These are phyloP conservation scores for Cercospora brassicicola DNA, from an alignment of 2,329 filamentous ascomycete species.

Conservation along the genomic window DNA sequence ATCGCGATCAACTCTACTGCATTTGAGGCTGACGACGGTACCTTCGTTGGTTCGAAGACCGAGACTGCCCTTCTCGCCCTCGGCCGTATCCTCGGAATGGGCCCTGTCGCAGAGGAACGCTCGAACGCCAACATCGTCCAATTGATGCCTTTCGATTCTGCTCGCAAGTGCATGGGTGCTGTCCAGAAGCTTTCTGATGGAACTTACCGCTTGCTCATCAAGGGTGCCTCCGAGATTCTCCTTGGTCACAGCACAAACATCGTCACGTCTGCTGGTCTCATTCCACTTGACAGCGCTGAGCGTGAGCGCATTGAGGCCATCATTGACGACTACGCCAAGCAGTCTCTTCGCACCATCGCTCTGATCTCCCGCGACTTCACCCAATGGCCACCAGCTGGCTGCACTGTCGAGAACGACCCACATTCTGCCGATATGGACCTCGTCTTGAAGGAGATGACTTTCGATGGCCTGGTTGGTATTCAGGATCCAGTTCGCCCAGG, in stretches of 20 bases:
- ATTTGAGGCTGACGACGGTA: slow-evolving; percentile 65
- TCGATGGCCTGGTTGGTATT: slow-evolving; percentile 71
- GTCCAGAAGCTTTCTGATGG: slow-evolving; percentile 56
- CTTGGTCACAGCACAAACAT: slow-evolving; percentile 52
- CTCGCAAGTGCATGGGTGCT: slow-evolving; percentile 68
- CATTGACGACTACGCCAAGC: slow-evolving; percentile 74
- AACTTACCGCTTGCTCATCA: slow-evolving; percentile 58
- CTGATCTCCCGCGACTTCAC: slow-evolving; percentile 77
- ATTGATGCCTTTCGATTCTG: slow-evolving; percentile 62
- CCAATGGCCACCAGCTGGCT: slow-evolving; percentile 71
- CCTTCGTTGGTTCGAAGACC: slow-evolving; percentile 75
- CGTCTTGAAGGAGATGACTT: slow-evolving; percentile 70
- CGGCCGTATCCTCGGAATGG: slow-evolving; percentile 65
- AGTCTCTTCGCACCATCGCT: slow-evolving; percentile 80
- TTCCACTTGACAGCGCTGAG: slow-evolving; percentile 51
- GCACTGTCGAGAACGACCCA: slow-evolving; percentile 59
- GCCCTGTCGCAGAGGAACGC: slow-evolving; percentile 60
- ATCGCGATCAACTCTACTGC: slow-evolving; percentile 69
- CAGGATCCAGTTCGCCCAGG: slow-evolving; percentile 70
- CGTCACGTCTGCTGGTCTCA: slow-evolving; percentile 60
- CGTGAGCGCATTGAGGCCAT: slow-evolving; percentile 60
- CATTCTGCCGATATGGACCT: slow-evolving; percentile 68
- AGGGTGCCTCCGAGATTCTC: slow-evolving; percentile 54
- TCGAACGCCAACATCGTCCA: slow-evolving; percentile 60
- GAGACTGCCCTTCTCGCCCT: slow-evolving; percentile 74